Percentiles rank a stretch among this genome's conserved stretches.
Evolutionary conservation across 805 yeast genomes (phyloP).

Genomic region (Naumovozyma castellii): DNA sequence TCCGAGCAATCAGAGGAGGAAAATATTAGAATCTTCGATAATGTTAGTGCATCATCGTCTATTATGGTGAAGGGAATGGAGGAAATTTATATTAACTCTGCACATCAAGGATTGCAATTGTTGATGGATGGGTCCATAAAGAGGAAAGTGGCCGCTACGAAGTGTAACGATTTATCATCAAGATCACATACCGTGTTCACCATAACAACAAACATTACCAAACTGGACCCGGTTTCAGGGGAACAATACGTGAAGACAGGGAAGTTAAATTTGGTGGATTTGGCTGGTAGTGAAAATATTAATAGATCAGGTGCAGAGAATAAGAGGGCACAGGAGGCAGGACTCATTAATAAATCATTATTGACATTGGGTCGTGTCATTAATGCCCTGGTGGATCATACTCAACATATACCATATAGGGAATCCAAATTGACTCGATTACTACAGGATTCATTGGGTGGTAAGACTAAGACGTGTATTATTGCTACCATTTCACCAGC

Average conservation of each 20-base stretch:
- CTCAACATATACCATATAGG: slow-evolving; percentile 70
- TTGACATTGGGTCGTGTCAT: slow-evolving; percentile 82
- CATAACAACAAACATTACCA: slow-evolving; percentile 48
- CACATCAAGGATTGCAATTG: slow-evolving; percentile 42
- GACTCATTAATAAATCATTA: slow-evolving; percentile 77
- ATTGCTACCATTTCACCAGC: slow-evolving; percentile 82
- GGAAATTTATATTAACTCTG: slow-evolving; percentile 40
- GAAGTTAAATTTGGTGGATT: slow-evolving; percentile 78
- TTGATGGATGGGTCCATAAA: slow-evolving; percentile 49
- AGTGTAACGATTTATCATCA: slow-evolving; percentile 66
- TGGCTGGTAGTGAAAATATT: slow-evolving; percentile 89
- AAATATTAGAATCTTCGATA: slow-evolving; percentile 42
- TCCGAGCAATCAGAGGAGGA: slow-evolving; percentile 33
- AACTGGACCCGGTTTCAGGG: slow-evolving; percentile 37
- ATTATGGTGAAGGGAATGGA: slow-evolving; percentile 50
- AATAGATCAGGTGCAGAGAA: slow-evolving; percentile 75
- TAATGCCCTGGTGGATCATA: slow-evolving; percentile 54
- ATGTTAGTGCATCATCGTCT: slow-evolving; percentile 25
- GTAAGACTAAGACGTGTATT: slow-evolving; percentile 70
- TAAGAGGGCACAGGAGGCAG: slow-evolving; percentile 84
- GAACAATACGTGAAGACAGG: slow-evolving; percentile 46
- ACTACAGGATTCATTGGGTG: slow-evolving; percentile 77
- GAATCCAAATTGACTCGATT: slow-evolving; percentile 75
- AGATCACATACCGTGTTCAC: slow-evolving; percentile 78
- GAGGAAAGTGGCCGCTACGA: slow-evolving; percentile 70